These are phyloP conservation scores for Paecilomyces niveus DNA, from an alignment of 2,329 filamentous ascomycete genomes.

Conservation along the genomic window DNA sequence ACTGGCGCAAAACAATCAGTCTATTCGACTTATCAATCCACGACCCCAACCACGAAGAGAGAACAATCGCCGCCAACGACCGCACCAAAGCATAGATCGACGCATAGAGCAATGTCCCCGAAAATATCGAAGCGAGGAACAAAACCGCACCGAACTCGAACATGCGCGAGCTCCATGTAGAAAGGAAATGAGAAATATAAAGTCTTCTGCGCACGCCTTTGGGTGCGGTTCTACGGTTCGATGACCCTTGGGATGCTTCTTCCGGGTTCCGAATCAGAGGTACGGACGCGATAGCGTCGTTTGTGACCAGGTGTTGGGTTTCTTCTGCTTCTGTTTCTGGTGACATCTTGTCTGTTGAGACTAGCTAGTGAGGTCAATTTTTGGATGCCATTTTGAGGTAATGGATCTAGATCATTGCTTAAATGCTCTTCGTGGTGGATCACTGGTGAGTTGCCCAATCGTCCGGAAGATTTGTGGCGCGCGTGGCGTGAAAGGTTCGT, in stretches of 20 bases:
- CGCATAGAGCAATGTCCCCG: conserved; percentile 55
- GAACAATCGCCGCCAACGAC: conserved; percentile 49
- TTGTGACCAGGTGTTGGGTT: background rate
- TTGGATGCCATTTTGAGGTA: no score
- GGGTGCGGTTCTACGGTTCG: background rate
- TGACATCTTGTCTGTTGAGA: background rate
- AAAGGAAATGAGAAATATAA: conserved; percentile 55
- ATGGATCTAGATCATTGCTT: background rate
- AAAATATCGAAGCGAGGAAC: conserved; percentile 51
- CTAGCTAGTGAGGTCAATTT: background rate
- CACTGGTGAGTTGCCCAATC: background rate
- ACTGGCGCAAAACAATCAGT: conserved; percentile 44
- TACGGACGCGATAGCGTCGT: background rate
- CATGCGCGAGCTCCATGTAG: conserved; percentile 57
- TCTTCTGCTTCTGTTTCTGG: background rate
- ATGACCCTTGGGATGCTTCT: background rate
- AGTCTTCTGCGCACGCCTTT: conserved; percentile 23
- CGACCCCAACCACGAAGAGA: conserved; percentile 53
- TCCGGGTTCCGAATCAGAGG: background rate
- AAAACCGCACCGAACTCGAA: conserved; percentile 59
- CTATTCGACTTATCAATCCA: conserved; percentile 52
- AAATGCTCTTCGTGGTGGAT: background rate
- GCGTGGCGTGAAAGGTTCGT: background rate
- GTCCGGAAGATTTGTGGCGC: background rate
- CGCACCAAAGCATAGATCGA: conserved; percentile 63